Conservation (phyloP, 306 rosid species). For the Potentilla sterilis region DNA sequence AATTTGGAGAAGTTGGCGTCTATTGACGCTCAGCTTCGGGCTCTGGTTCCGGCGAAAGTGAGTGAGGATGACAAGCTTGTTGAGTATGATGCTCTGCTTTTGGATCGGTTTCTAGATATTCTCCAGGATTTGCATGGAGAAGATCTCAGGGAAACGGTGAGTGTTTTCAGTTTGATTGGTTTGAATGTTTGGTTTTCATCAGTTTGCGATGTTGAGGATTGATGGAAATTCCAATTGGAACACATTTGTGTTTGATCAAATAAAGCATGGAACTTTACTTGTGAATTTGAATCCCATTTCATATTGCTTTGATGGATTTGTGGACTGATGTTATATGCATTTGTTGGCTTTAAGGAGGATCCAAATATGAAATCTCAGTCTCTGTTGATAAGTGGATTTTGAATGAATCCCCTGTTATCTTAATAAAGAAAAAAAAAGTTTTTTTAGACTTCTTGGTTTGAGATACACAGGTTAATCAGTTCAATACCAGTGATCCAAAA, state of each 20-base stretch:
- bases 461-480: not conserved
- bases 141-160: slow-evolving; percentile 89
- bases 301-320: not conserved
- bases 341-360: not conserved
- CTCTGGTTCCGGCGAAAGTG: slow-evolving; percentile 76
- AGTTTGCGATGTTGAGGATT: slow-evolving; percentile 6
- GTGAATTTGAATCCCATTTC: not conserved
- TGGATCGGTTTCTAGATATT: slow-evolving; percentile 97
- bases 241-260: slow-evolving; percentile 10
- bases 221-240: slow-evolving; percentile 15
- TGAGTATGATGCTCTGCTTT: slow-evolving; percentile 86
- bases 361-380: not conserved
- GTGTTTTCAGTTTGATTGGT: slow-evolving; percentile 22
- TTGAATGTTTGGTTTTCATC: slow-evolving; percentile 20
- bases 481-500: not conserved
- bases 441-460: not conserved
- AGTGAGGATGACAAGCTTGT: slow-evolving; percentile 93
- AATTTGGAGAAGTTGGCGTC: slow-evolving; percentile 91
- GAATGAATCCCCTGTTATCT: not conserved
- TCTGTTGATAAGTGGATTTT: not conserved
- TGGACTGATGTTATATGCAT: slow-evolving; percentile 1
- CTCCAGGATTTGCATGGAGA: slow-evolving; percentile 99
- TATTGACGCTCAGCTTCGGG: slow-evolving; percentile 93
- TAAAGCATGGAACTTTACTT: slow-evolving; percentile 19
- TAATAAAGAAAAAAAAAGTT: not conserved